These are phyloP conservation scores for Acanthamoeba quina DNA, from an alignment of 208 protist genomes.

Conservation along the genomic window DNA sequence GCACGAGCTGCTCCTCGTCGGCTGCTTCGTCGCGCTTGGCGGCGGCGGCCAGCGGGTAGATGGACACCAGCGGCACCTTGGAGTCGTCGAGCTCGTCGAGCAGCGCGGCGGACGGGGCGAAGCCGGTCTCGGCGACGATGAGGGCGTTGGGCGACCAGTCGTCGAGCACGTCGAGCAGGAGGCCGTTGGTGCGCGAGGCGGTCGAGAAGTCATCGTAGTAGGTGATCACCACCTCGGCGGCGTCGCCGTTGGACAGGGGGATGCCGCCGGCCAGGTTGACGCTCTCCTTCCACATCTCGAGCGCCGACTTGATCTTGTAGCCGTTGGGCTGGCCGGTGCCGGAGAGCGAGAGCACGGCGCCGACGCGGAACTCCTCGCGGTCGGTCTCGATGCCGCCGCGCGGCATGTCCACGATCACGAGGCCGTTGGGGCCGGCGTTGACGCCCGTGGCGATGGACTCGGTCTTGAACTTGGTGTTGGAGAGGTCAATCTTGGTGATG, in stretches of 20 bases:
- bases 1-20: background rate
- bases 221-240: background rate
- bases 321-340: conserved; percentile 46
- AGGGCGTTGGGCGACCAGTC: background rate
- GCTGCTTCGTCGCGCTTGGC: background rate
- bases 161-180: conserved; percentile 22
- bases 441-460: background rate
- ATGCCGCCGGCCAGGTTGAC: conserved; percentile 34
- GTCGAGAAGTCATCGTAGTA: conserved; percentile 26
- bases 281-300: conserved; percentile 27
- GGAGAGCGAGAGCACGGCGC: conserved; percentile 30
- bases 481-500: conserved; percentile 39
- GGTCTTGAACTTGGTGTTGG: background rate
- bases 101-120: background rate
- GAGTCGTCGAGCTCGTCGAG: background rate
- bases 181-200: conserved; percentile 5
- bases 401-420: conserved; percentile 5
- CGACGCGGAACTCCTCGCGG: conserved; percentile 30
- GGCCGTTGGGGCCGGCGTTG: conserved; percentile 8
- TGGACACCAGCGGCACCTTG: background rate
- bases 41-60: background rate
- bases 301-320: conserved; percentile 41
- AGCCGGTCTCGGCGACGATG: conserved; percentile 50
- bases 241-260: conserved; percentile 5
- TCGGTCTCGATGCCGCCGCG: background rate